Evolutionary conservation across 2,329 filamentous ascomycete species (phyloP), one percentile per base, ranked within the genome.

Genomic region (Aspergillus aculeatus): DNA sequence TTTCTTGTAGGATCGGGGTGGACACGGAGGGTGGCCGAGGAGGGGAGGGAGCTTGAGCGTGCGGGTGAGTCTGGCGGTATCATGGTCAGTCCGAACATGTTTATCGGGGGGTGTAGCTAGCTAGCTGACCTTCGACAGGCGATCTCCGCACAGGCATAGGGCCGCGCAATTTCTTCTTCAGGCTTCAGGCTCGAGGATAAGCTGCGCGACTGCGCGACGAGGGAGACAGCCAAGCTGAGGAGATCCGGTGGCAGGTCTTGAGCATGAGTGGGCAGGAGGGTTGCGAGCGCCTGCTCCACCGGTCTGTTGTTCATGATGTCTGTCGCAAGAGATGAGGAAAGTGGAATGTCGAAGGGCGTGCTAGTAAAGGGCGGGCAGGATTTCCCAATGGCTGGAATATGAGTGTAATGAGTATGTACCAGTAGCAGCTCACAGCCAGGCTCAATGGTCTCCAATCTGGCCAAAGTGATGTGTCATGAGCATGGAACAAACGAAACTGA

Each of bases 111-210:
- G 9, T 24, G 26, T n/a, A 16, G 19, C 2, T n/a, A 16, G 19
- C 2, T 11, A 6, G 67, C 49, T 77, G n/a, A 91, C 90, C 91
- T 86, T 68, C 94, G 91, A 72, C 93, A 98, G 21, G 95, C 95
- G 61, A 99, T 84, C 75, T 96, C 89, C 14, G 91, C 90, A 73
- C 92, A 96, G 4, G 89, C 90, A 74, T 95, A 95, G 4, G 85
- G 83, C 21, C 93, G 84, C n/a, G 89, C 91, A 64, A 95, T 87
- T 74, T 97, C 93, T 74, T 96, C 92, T 58, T 96, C 91, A 3
- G 87, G 83, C 72, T 92, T 96, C 56, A 97, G 81, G 16, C 85
- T 89, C 69, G 86, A 88, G 53, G 91, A 91, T 68, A 87, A 88
- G 70, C 87, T 86, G 35, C 91, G 86, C 12, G 92, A 96, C 75